Conservation (phyloP, 352 stramenopile genomes). For the Phytophthora colocasiae region DNA sequence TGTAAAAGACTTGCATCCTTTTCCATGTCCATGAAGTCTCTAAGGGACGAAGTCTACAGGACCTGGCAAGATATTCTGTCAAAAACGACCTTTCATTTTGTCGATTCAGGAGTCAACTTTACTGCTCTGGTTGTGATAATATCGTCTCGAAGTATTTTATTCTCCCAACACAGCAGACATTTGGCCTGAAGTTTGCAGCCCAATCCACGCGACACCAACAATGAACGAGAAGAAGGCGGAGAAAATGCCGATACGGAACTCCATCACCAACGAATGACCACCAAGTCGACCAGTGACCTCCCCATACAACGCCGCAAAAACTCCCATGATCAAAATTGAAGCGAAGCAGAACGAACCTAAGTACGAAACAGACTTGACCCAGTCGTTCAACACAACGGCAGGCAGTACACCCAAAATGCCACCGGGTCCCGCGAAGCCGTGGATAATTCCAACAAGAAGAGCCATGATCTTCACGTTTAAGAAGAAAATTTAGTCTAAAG, state of each 20-base stretch:
- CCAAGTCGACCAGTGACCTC: conserved; percentile 66
- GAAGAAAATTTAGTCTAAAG: not conserved
- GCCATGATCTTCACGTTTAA: conserved; percentile 59
- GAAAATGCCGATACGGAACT: conserved; percentile 79
- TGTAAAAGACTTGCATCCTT: conserved; percentile 19
- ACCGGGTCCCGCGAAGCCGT: conserved; percentile 87
- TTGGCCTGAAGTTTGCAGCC: conserved; percentile 69
- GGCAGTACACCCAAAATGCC: conserved; percentile 89
- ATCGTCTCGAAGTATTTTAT: conserved; percentile 21
- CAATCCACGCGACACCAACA: conserved; percentile 82
- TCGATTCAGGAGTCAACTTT: not conserved
- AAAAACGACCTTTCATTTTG: conserved; percentile 7
- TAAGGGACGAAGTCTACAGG: not conserved
- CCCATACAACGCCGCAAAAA: conserved; percentile 89
- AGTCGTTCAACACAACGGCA: conserved; percentile 51
- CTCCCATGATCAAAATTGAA: conserved; percentile 92
- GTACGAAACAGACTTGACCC: conserved; percentile 78
- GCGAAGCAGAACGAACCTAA: conserved; percentile 89
- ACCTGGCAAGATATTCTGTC: not conserved
- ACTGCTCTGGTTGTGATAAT: not conserved
- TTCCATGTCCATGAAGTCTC: conserved; percentile 14
- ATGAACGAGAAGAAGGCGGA: conserved; percentile 75
- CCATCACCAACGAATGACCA: conserved; percentile 58
- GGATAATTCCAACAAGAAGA: conserved; percentile 84
- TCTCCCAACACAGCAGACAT: conserved; percentile 76